Evolutionary conservation across 257 asterid species (phyloP).

Genomic region (Paraleonurus japonicus): DNA sequence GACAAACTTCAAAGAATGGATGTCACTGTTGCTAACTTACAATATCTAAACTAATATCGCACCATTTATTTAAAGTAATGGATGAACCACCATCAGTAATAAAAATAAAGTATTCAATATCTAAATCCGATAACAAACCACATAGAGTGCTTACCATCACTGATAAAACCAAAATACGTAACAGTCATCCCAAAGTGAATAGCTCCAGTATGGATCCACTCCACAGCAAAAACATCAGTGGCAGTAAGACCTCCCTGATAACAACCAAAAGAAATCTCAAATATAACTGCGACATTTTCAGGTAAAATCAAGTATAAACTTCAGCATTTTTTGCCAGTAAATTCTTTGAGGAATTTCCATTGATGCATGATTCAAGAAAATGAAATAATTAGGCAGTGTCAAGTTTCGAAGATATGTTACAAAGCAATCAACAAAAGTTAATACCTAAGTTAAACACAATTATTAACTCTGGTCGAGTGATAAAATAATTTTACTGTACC

Average conservation of each 20-base stretch:
- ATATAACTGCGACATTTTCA: slow-evolving; percentile 15
- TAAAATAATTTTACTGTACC: background rate
- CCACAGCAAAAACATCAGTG: slow-evolving; percentile 95
- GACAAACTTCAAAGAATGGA: slow-evolving; percentile 9
- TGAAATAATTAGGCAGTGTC: background rate
- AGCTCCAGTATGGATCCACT: slow-evolving; percentile 91
- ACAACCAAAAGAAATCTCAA: slow-evolving; percentile 24
- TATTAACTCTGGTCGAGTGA: background rate
- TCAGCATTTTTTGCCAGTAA: background rate
- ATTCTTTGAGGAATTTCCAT: background rate
- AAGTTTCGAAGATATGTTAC: background rate
- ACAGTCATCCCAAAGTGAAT: slow-evolving; percentile 95
- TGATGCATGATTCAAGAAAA: background rate
- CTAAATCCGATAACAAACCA: slow-evolving; percentile 11
- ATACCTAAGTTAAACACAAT: background rate
- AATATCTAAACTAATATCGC: background rate
- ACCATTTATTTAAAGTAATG: background rate
- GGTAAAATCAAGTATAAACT: background rate
- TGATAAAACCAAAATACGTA: slow-evolving; percentile 87
- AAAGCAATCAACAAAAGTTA: background rate
- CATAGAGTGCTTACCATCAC: slow-evolving; percentile 61
- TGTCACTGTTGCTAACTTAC: background rate
- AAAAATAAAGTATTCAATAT: slow-evolving; percentile 62
- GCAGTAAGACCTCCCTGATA: slow-evolving; percentile 96
- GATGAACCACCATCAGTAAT: slow-evolving; percentile 70